phyloP scores from a whole-genome alignment of 1,284 basidiomycete genomes.

The Naganishia sp. region DNA sequence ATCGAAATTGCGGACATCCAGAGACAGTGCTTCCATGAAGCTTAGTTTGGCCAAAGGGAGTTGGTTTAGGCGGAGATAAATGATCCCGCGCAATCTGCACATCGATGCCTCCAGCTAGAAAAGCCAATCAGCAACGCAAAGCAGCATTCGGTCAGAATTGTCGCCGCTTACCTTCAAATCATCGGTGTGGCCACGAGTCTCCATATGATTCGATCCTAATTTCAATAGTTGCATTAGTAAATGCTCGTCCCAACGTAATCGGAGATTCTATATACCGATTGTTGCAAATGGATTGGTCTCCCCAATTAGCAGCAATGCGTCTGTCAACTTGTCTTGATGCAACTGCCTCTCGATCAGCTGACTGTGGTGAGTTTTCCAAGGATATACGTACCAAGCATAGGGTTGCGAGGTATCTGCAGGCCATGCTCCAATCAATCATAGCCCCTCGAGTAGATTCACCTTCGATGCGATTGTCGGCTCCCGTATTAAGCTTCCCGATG shows the following conservation, averaged over 20 bases:
- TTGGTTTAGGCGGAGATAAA: slow-evolving; percentile 91
- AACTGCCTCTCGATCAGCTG: slow-evolving; percentile 55
- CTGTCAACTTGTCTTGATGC: slow-evolving; percentile 86
- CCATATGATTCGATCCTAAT: slow-evolving; percentile 56
- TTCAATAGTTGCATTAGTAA: too few relatives aligned
- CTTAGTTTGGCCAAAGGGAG: slow-evolving; percentile 84
- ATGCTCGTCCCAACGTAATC: too few relatives aligned
- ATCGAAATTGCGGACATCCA: slow-evolving; percentile 98
- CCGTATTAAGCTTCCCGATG: background rate
- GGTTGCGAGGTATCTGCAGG: slow-evolving; percentile 89
- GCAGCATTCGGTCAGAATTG: background rate
- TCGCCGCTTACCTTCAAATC: slow-evolving; percentile 70
- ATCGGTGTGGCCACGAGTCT: slow-evolving; percentile 74
- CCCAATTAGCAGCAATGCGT: slow-evolving; percentile 90
- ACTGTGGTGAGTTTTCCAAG: background rate
- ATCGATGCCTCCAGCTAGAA: slow-evolving; percentile 86
- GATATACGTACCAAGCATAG: slow-evolving; percentile 73
- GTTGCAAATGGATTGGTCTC: slow-evolving; percentile 68
- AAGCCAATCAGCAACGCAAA: background rate
- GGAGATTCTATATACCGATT: slow-evolving; percentile 56
- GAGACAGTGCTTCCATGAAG: slow-evolving; percentile 89
- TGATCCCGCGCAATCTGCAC: slow-evolving; percentile 86
- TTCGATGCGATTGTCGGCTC: slow-evolving; percentile 11
- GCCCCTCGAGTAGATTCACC: slow-evolving; percentile 34
- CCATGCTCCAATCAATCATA: slow-evolving; percentile 85